A percentile compares a stretch with the other conserved stretches of the same genome.
phyloP scores from a whole-genome alignment of 495 filamentous ascomycete species.

The Choiromyces venosus region DNA sequence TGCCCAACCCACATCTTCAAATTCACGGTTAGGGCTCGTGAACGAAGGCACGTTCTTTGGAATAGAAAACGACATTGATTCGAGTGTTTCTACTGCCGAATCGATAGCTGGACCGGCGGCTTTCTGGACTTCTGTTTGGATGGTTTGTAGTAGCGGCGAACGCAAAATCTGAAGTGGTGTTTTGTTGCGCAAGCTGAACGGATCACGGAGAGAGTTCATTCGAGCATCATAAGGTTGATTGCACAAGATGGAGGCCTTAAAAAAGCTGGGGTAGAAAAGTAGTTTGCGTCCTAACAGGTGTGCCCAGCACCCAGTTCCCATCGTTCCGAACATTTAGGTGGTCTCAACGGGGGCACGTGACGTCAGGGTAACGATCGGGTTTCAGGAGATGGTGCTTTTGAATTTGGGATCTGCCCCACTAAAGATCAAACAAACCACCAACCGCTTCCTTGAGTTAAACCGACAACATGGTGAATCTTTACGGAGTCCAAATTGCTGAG shows the following conservation, averaged over 20 bases:
- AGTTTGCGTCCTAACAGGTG: background rate
- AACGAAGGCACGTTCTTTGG: slow-evolving; percentile 68
- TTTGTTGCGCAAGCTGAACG: slow-evolving; percentile 50
- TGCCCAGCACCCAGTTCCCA: background rate
- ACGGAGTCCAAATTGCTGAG: slow-evolving; percentile 81
- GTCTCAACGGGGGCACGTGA: background rate
- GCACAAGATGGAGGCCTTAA: background rate
- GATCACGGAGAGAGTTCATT: slow-evolving; percentile 52
- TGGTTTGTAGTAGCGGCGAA: slow-evolving; percentile 41
- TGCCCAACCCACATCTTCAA: slow-evolving; percentile 65
- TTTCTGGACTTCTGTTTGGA: slow-evolving; percentile 45
- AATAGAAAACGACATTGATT: slow-evolving; percentile 62
- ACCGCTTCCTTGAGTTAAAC: background rate
- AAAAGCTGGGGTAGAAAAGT: slow-evolving; percentile 1
- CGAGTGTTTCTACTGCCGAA: slow-evolving; percentile 39
- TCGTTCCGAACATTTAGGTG: background rate
- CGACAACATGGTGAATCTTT: slow-evolving; percentile 63
- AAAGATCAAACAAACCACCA: background rate
- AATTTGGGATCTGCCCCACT: background rate
- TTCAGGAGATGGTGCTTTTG: background rate
- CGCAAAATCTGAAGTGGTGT: slow-evolving; percentile 48
- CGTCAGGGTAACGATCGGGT: background rate
- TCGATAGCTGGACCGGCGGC: slow-evolving; percentile 42
- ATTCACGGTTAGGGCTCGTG: slow-evolving; percentile 58
- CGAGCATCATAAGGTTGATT: slow-evolving; percentile 24